Evolutionary conservation across 768 basidiomycete species (phyloP).

Genomic region (Phylloporus sp.): DNA sequence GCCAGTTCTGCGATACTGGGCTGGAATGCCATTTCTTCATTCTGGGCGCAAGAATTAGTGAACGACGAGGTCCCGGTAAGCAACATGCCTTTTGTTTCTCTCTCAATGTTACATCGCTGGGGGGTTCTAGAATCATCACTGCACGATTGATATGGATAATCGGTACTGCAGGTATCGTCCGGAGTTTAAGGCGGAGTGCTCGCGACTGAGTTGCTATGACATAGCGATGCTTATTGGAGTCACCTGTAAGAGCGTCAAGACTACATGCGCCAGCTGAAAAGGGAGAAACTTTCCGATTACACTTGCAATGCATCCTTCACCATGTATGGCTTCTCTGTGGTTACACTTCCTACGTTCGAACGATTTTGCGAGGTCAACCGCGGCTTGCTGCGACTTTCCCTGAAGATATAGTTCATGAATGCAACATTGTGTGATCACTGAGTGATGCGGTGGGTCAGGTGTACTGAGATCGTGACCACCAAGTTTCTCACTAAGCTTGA

Average conservation of each 20-base stretch:
- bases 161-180: conserved; percentile 77
- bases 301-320: conserved; percentile 74
- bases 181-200: conserved; percentile 61
- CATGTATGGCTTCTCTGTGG: conserved; percentile 80
- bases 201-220: conserved; percentile 82
- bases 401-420: conserved; percentile 90
- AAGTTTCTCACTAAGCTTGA: conserved; percentile 78
- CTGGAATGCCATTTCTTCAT: conserved; percentile 57
- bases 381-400: conserved; percentile 65
- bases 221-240: conserved; percentile 89
- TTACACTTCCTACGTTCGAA: conserved; percentile 96
- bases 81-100: conserved; percentile 56
- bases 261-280: background rate
- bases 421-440: conserved; percentile 99
- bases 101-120: conserved; percentile 68
- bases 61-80: background rate
- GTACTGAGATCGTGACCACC: background rate
- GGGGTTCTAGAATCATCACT: conserved; percentile 91
- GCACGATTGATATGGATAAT: conserved; percentile 88
- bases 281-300: conserved; percentile 59
- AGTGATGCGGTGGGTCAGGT: conserved; percentile 41
- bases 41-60: conserved; percentile 35
- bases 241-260: conserved; percentile 41
- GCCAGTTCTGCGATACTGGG: conserved; percentile 46
- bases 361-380: conserved; percentile 84